Percentiles rank a stretch among this genome's conserved stretches.
Evolutionary conservation across 371 early-diverging fungal species (phyloP).

Genomic region (Lichtheimia hyalospora): DNA sequence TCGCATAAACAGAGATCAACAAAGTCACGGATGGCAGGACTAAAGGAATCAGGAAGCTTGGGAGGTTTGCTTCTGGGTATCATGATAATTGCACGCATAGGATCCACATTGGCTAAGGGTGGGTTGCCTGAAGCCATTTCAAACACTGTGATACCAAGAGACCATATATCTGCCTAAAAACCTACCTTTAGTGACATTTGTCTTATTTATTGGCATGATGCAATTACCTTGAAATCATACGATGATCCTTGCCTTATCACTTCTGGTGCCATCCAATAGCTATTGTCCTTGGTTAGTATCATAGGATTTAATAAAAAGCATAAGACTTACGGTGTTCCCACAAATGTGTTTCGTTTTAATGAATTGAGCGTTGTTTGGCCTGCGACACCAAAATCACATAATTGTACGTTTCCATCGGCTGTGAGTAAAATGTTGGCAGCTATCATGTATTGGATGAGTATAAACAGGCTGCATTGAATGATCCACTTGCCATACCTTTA

Average conservation of each 20-base stretch:
- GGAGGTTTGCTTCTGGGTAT: conserved; percentile 81
- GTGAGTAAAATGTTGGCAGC: conserved; percentile 95
- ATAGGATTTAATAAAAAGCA: conserved; percentile 20
- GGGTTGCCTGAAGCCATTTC: conserved; percentile 96
- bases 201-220: no score
- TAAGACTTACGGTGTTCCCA: conserved; percentile 76
- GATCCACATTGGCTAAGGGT: conserved; percentile 91
- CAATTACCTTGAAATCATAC: conserved; percentile 71
- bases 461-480: no score
- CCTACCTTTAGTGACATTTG: no score
- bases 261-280: conserved; percentile 92
- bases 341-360: conserved; percentile 82
- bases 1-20: conserved; percentile 83
- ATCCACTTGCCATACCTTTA: conserved; percentile 68
- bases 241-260: conserved; percentile 81
- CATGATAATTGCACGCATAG: conserved; percentile 86
- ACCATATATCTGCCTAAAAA: conserved; percentile 84
- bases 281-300: conserved; percentile 12
- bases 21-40: conserved; percentile 86
- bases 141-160: conserved; percentile 94
- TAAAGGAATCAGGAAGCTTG: conserved; percentile 71
- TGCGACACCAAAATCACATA: conserved; percentile 94
- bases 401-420: conserved; percentile 87
- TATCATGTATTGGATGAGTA: no score
- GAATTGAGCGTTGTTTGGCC: conserved; percentile 71